These are phyloP conservation scores for Ottelia alismoides DNA, from an alignment of 106 monocot genomes.

Conservation along the genomic window DNA sequence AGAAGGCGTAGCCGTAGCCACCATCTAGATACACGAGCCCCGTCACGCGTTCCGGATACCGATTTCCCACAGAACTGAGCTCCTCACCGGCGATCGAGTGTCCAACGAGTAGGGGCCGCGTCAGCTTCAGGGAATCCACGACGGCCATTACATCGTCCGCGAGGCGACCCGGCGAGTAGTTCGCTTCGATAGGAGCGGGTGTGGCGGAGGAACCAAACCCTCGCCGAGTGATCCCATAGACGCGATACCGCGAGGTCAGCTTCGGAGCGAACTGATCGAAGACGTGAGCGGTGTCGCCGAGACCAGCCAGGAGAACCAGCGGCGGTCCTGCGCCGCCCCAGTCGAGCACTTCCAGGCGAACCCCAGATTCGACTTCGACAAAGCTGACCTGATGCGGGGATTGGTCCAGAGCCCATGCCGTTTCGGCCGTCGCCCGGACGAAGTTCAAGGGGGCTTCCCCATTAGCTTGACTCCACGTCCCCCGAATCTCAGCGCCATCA, in stretches of 20 bases:
- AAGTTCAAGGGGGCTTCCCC: neutral
- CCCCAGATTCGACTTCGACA: neutral
- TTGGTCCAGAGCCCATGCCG: neutral
- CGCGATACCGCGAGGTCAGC: neutral
- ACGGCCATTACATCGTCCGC: neutral
- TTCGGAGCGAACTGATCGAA: neutral
- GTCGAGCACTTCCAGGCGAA: neutral
- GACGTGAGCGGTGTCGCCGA: neutral
- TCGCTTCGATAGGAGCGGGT: neutral
- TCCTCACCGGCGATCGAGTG: neutral
- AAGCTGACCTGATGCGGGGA: neutral
- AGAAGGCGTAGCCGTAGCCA: too few species aligned
- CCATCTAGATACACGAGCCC: neutral
- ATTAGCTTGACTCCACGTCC: neutral
- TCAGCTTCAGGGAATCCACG: neutral
- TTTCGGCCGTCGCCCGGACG: neutral
- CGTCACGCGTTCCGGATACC: neutral
- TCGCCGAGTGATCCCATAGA: neutral
- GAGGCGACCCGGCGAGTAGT: neutral
- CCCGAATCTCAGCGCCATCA: neutral
- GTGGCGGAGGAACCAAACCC: neutral
- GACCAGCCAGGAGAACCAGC: neutral
- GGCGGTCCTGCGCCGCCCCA: neutral
- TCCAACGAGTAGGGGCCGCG: neutral
- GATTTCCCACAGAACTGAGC: neutral